phyloP scores from a whole-genome alignment of 75 land plant species.

The Azolla pinnata region DNA sequence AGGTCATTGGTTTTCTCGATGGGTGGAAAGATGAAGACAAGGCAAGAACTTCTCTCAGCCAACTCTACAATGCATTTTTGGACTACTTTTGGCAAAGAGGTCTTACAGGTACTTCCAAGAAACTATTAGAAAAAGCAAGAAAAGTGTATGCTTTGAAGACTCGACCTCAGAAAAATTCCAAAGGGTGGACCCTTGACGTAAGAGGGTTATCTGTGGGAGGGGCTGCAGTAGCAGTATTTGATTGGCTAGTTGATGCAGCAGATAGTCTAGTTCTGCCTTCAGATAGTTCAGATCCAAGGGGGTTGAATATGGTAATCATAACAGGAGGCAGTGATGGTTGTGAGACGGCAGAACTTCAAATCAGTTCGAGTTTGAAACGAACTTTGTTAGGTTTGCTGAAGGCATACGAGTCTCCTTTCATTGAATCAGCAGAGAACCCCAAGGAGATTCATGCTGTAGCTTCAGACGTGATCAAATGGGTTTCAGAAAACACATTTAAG shows the following conservation, averaged over 20 bases:
- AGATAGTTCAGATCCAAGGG: not conserved
- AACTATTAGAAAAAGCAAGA: constrained; percentile 1
- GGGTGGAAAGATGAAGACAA: not conserved
- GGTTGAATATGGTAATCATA: constrained; percentile 1
- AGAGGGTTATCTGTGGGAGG: constrained; percentile 6
- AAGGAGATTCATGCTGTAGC: not conserved
- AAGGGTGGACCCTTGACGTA: not conserved
- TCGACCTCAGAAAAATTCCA: not conserved
- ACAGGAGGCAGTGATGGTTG: not conserved
- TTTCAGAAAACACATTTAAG: too few relatives aligned
- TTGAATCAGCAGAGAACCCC: not conserved
- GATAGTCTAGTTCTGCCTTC: not conserved
- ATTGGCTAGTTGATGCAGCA: not conserved
- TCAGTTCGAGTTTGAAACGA: not conserved
- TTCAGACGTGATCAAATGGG: not conserved
- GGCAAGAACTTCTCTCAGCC: not conserved
- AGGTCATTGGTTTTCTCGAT: not conserved
- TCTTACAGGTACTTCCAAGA: not conserved
- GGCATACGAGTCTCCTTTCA: not conserved
- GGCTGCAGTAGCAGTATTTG: not conserved
- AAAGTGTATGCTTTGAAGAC: not conserved
- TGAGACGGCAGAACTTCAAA: not conserved
- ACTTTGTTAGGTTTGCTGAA: not conserved
- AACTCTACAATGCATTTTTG: constrained; percentile 4
- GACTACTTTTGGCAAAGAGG: constrained; percentile 7